phyloP scores from a whole-genome alignment of 2,329 filamentous ascomycete species.

The Rhexocercosporidium sp. region DNA sequence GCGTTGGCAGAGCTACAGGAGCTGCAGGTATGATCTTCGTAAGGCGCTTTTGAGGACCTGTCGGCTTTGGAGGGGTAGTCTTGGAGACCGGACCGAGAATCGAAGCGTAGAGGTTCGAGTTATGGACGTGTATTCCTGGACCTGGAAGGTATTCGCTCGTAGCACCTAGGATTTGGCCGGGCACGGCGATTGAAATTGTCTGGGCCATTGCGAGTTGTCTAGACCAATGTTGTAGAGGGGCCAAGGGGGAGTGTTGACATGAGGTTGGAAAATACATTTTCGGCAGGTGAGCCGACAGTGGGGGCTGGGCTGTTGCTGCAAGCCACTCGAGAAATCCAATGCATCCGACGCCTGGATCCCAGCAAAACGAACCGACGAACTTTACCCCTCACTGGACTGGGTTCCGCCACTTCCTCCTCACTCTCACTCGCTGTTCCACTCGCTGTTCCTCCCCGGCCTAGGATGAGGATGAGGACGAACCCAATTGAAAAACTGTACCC shows the following conservation, averaged over 20 bases:
- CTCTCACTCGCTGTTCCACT: neutral
- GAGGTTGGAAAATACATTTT: slow-evolving; percentile 28
- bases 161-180: slow-evolving; percentile 80
- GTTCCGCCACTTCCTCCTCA: neutral
- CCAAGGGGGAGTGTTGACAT: neutral
- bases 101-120: slow-evolving; percentile 78
- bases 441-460: neutral
- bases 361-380: neutral
- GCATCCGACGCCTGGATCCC: neutral
- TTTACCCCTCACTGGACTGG: neutral
- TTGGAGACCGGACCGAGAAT: slow-evolving; percentile 75
- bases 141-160: slow-evolving; percentile 72
- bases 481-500: slow-evolving; percentile 8
- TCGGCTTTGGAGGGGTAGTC: slow-evolving; percentile 46
- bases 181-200: slow-evolving; percentile 62
- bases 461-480: neutral
- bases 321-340: neutral
- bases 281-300: slow-evolving; percentile 27
- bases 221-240: neutral
- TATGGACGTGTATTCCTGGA: slow-evolving; percentile 82
- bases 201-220: slow-evolving; percentile 30
- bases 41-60: slow-evolving; percentile 60
- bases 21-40: slow-evolving; percentile 59
- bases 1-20: slow-evolving; percentile 52
- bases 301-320: slow-evolving; percentile 5